Evolutionary conservation across 768 basidiomycete species (phyloP).

Genomic region (Russula foetens): DNA sequence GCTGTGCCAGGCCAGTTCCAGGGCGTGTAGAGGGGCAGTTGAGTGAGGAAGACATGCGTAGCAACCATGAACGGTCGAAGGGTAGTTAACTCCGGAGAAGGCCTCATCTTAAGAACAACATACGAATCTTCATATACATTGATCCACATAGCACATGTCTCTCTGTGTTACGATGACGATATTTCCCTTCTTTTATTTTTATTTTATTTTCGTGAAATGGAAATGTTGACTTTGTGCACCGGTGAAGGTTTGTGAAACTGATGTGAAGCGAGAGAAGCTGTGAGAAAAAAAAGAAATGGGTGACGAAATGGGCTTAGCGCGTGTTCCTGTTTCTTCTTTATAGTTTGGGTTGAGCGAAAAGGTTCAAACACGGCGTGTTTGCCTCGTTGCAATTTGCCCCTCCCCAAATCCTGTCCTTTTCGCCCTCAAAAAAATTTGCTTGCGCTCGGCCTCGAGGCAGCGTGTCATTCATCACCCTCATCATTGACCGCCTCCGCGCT

Average conservation of each 20-base stretch:
- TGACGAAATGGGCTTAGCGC: neutral
- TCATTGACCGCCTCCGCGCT: neutral
- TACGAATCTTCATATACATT: too few relatives aligned
- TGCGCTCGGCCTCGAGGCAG: constrained; percentile 15
- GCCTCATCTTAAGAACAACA: neutral
- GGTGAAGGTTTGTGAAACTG: too few relatives aligned
- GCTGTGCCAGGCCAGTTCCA: too few relatives aligned
- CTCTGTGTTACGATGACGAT: too few relatives aligned
- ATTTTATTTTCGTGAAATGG: too few relatives aligned
- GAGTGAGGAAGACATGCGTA: neutral
- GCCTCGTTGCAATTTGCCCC: neutral
- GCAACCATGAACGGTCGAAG: neutral
- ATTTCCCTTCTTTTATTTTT: neutral
- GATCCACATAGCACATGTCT: too few relatives aligned
- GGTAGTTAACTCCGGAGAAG: neutral
- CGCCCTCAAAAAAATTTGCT: neutral
- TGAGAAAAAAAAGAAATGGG: neutral
- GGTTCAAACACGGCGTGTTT: neutral
- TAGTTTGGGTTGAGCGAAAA: neutral
- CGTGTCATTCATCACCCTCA: neutral
- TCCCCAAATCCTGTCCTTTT: neutral
- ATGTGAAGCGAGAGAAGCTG: too few relatives aligned
- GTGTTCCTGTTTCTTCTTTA: neutral
- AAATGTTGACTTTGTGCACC: too few relatives aligned
- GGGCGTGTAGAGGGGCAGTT: too few relatives aligned